Evolutionary conservation across 441 rosid species (phyloP).

Genomic region (Biscutella laevigata): DNA sequence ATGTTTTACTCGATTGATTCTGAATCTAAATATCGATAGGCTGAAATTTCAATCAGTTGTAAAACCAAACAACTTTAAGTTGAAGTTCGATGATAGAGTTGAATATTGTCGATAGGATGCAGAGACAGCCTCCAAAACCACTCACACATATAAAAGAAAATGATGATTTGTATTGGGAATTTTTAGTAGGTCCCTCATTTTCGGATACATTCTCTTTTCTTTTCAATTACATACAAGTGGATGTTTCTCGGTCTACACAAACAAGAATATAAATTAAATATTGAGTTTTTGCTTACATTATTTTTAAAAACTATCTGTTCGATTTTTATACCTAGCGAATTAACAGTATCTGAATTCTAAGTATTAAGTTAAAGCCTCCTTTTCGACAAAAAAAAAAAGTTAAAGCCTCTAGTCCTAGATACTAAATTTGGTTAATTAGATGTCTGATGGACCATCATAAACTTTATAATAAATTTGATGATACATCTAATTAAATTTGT

Average conservation of each 20-base stretch:
- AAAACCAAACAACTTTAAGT: background rate
- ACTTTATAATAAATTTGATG: too few species aligned
- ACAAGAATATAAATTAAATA: conserved; percentile 10
- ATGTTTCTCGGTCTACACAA: conserved; percentile 18
- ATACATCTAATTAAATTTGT: too few species aligned
- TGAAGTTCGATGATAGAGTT: background rate
- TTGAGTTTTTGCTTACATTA: conserved; percentile 5
- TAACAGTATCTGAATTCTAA: too few species aligned
- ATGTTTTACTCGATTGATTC: background rate
- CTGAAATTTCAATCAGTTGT: background rate
- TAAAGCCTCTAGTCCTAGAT: too few species aligned
- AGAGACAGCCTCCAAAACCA: conserved; percentile 12
- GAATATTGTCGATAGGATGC: conserved; percentile 2
- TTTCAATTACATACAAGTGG: conserved; percentile 20
- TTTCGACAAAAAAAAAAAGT: too few species aligned
- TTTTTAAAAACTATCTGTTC: too few species aligned
- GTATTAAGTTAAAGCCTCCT: too few species aligned
- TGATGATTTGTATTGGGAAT: conserved; percentile 16
- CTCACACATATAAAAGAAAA: conserved; percentile 7
- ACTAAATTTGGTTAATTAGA: too few species aligned
- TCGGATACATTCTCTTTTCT: conserved; percentile 21
- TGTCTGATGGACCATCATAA: too few species aligned
- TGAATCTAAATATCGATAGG: background rate
- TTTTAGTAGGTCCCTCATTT: background rate
- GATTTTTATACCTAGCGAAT: too few species aligned